Evolutionary conservation across 2,329 filamentous ascomycete genomes (phyloP), one percentile per base, ranked within the genome.

Genomic region (Aspergillus sp.): DNA sequence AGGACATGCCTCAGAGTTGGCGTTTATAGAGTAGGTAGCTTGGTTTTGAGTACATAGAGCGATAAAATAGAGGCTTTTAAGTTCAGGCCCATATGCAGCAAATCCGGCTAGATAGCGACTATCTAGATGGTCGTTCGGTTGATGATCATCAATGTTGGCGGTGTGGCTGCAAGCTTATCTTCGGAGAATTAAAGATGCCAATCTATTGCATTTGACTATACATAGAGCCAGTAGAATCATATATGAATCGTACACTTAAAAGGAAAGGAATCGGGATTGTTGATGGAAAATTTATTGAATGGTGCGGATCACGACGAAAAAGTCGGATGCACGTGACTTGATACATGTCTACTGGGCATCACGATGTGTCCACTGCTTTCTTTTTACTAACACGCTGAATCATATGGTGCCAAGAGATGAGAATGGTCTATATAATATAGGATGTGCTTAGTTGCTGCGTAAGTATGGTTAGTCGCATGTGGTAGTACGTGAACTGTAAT

Each of bases 1-100:
- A 71, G 65, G 72, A 73, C 72, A 75, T 75, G 57, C 48, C 60
- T 59, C 54, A 50, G 25, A 13, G 8, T 30, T 21, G 17, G 3
- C 32, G 47, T 8, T 17, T 25, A 32, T 30, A 15, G n/a, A 50
- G 25, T 2, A 17, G 47, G 19, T 50, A 15, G 17, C 25, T 3
- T 17, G 15, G 17, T 17, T 17, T 50, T 19, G 5, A 2, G 25
- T 27, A 50, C 47, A 50, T 50, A 17, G 5, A 32, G 8, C 17
- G 25, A 19, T 17, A 7, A 10, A 10, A 19, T 15, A 19, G 25
- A 8, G 15, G 25, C 11, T 30, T 48, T 48, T n/a, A 5, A 17
- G 25, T 27, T 27, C 15, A 50, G 47, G 7, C 25, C 23, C n/a
- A 30, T 10, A 50, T n/a, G n/a, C 6, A 27, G 47, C 8, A 25